Conservation (phyloP, 2,329 filamentous ascomycete genomes). For the Epichloe gansuensis region DNA sequence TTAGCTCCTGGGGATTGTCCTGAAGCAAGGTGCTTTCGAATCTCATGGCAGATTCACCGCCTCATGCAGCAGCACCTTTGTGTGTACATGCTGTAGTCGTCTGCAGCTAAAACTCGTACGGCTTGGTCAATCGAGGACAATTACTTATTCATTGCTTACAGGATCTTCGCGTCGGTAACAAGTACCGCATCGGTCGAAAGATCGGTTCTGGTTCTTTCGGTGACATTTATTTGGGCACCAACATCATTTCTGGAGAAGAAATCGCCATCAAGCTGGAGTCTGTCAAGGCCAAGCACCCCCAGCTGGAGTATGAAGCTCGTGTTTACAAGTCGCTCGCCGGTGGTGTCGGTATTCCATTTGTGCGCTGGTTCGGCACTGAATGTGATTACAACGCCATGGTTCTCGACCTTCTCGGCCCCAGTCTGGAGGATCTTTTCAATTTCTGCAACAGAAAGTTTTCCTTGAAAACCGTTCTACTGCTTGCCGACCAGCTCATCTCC, state of each 20-base stretch:
- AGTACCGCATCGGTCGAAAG: slow-evolving; percentile 98
- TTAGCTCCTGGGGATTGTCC: too few relatives aligned
- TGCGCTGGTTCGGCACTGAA: slow-evolving; percentile 98
- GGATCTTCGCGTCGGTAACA: slow-evolving; percentile 98
- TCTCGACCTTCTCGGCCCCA: slow-evolving; percentile 87
- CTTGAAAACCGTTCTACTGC: slow-evolving; percentile 89
- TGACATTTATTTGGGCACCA: slow-evolving; percentile 97
- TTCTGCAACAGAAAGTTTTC: slow-evolving; percentile 99
- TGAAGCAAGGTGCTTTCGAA: too few relatives aligned
- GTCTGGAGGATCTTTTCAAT: slow-evolving; percentile 97
- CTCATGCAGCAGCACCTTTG: too few relatives aligned
- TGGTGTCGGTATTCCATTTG: slow-evolving; percentile 94
- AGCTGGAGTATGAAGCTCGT: slow-evolving; percentile 95
- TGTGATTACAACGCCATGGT: slow-evolving; percentile 99
- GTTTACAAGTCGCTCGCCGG: slow-evolving; percentile 85
- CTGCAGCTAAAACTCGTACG: too few relatives aligned
- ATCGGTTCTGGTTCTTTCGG: slow-evolving; percentile 96
- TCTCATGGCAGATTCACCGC: too few relatives aligned
- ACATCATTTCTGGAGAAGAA: slow-evolving; percentile 98
- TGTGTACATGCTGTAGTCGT: too few relatives aligned
- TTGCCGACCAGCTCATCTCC: slow-evolving; percentile 96
- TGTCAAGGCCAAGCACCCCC: slow-evolving; percentile 98
- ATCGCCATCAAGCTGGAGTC: slow-evolving; percentile 99
- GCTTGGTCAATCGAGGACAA: not conserved
- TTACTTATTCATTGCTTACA: slow-evolving; percentile 23